Evolutionary conservation across 2,329 filamentous ascomycete species (phyloP).

Genomic region (Ceratocystis papillata): DNA sequence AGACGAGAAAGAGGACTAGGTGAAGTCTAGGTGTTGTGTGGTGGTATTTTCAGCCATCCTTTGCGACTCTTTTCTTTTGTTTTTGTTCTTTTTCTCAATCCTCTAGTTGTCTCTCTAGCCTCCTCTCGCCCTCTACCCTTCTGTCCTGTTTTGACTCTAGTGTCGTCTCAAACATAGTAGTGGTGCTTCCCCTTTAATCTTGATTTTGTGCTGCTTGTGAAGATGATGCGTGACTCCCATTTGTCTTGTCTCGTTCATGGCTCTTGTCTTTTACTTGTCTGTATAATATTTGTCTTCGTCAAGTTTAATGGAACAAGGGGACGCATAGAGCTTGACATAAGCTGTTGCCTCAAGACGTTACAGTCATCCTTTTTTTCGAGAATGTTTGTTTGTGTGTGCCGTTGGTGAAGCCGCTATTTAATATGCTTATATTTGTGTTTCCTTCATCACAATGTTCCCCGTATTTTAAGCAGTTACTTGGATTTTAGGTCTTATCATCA

Average conservation of each 20-base stretch:
- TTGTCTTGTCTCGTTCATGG: neutral
- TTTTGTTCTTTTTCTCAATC: neutral
- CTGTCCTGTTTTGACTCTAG: neutral
- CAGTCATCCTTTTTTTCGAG: neutral
- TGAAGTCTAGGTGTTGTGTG: too few relatives aligned
- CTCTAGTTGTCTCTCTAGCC: neutral
- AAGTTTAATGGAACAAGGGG: too few relatives aligned
- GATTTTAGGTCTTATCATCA: neutral
- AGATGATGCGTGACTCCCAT: neutral
- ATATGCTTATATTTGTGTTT: conserved; percentile 5
- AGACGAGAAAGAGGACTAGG: neutral
- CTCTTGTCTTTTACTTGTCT: too few relatives aligned
- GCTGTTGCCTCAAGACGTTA: too few relatives aligned
- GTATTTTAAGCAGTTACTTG: too few relatives aligned
- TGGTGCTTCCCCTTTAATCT: conserved; percentile 14
- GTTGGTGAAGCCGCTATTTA: neutral
- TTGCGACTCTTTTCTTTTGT: neutral
- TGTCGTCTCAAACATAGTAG: conserved; percentile 15
- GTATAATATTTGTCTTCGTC: too few relatives aligned
- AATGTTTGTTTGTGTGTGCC: neutral
- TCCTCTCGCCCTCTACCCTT: neutral
- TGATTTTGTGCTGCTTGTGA: neutral
- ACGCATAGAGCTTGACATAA: too few relatives aligned
- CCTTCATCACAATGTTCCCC: neutral
- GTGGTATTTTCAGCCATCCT: neutral